Percentiles rank a stretch among this genome's conserved stretches.
Evolutionary conservation across 2,329 filamentous ascomycete genomes (phyloP).

Genomic region (Phaeophleospora eucalypticola): DNA sequence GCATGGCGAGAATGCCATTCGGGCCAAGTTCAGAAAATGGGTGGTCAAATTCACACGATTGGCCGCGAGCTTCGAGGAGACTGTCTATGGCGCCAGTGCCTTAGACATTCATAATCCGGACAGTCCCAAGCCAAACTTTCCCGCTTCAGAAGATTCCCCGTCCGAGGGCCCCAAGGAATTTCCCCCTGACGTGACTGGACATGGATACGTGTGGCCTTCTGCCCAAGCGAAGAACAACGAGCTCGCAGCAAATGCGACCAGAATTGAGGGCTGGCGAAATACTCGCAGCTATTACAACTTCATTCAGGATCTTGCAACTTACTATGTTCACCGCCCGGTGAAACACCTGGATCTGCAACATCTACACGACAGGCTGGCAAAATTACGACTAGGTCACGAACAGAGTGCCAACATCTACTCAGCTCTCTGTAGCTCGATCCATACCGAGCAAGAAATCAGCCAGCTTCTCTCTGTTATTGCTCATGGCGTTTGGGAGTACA

Average conservation of each 20-base stretch:
- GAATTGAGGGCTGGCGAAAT: constrained; percentile 95
- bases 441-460: constrained; percentile 72
- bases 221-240: constrained; percentile 77
- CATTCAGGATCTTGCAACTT: constrained; percentile 50
- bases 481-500: constrained; percentile 28
- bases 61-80: constrained; percentile 90
- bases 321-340: constrained; percentile 50
- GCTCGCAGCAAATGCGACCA: constrained; percentile 82
- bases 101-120: constrained; percentile 63
- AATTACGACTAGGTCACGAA: constrained; percentile 69
- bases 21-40: constrained; percentile 91
- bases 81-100: constrained; percentile 87
- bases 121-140: constrained; percentile 12
- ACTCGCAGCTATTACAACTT: constrained; percentile 94
- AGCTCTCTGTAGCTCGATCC: constrained; percentile 64
- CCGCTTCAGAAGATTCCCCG: constrained; percentile 13
- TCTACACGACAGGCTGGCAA: constrained; percentile 84
- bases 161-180: constrained; percentile 13
- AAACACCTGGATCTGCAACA: constrained; percentile 85
- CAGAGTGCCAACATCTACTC: constrained; percentile 83
- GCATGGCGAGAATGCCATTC: constrained; percentile 83
- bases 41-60: constrained; percentile 91
- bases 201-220: constrained; percentile 93
- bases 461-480: constrained; percentile 38
- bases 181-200: constrained; percentile 51